These are phyloP conservation scores for Rhizoclosmatium globosum DNA, from an alignment of 192 early-diverging fungal genomes.

Conservation along the genomic window DNA sequence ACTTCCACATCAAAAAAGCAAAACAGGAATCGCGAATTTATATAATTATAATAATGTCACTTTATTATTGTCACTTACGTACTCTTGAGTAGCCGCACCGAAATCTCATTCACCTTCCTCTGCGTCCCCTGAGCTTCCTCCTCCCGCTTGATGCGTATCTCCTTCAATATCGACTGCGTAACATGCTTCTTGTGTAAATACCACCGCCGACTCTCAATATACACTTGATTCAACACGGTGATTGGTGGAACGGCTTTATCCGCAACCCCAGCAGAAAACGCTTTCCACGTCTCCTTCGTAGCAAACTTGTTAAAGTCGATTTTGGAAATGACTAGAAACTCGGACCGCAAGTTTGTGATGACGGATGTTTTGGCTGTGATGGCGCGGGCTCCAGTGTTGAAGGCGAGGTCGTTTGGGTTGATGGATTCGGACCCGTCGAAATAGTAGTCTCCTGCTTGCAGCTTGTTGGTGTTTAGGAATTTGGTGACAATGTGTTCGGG, in stretches of 20 bases:
- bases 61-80: too few species aligned
- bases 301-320: slow-evolving; percentile 51
- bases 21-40: too few species aligned
- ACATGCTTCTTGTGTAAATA: slow-evolving; percentile 38
- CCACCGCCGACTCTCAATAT: slow-evolving; percentile 39
- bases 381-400: slow-evolving; percentile 4
- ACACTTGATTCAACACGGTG: slow-evolving; percentile 24
- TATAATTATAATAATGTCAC: too few species aligned
- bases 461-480: slow-evolving; percentile 42
- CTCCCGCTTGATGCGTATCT: slow-evolving; percentile 13
- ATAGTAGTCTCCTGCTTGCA: slow-evolving; percentile 45
- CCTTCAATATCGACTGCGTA: slow-evolving; percentile 29
- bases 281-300: slow-evolving; percentile 37
- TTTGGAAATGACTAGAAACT: slow-evolving; percentile 43
- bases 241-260: slow-evolving; percentile 29
- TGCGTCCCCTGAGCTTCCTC: not conserved
- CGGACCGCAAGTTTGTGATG: slow-evolving; percentile 33
- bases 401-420: slow-evolving; percentile 11
- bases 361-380: slow-evolving; percentile 23
- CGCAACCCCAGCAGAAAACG: slow-evolving; percentile 13
- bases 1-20: too few species aligned
- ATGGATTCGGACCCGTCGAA: slow-evolving; percentile 32
- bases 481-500: slow-evolving; percentile 36
- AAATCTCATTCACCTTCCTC: not conserved
- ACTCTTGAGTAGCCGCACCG: too few species aligned